Percentiles rank a stretch among this genome's conserved stretches.
These are phyloP conservation scores for Flaveria floridana DNA, from an alignment of 140 eudicot genomes.

Conservation along the genomic window DNA sequence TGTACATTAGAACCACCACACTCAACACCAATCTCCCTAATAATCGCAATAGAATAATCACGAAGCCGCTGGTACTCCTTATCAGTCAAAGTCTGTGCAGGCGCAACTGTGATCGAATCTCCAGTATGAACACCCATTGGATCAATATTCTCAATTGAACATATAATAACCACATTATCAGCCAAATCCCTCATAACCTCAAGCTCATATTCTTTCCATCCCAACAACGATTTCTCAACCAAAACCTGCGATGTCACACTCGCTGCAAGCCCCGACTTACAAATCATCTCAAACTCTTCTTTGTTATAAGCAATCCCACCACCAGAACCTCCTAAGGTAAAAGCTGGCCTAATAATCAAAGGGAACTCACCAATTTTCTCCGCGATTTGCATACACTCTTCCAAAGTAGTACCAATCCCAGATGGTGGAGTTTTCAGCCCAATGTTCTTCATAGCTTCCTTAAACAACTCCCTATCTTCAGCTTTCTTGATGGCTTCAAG, in stretches of 20 bases:
- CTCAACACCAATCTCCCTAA: constrained; percentile 97
- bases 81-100: constrained; percentile 95
- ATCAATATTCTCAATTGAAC: constrained; percentile 90
- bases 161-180: constrained; percentile 88
- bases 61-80: constrained; percentile 90
- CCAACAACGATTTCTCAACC: constrained; percentile 90
- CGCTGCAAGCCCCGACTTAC: constrained; percentile 96
- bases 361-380: constrained; percentile 83
- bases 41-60: constrained; percentile 92
- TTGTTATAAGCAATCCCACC: constrained; percentile 96
- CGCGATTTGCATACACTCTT: constrained; percentile 78
- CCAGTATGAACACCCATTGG: constrained; percentile 98
- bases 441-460: constrained; percentile 84
- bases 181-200: constrained; percentile 99
- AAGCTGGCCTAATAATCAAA: constrained; percentile 92
- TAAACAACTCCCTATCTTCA: constrained; percentile 91
- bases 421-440: constrained; percentile 95
- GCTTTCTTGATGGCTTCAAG: constrained; percentile 97
- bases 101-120: constrained; percentile 93
- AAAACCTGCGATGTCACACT: constrained; percentile 87
- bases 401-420: constrained; percentile 83
- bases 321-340: constrained; percentile 92
- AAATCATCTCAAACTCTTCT: constrained; percentile 89
- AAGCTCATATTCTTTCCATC: constrained; percentile 97
- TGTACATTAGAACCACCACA: constrained; percentile 99